These are phyloP conservation scores for Lipomyces yarrowii DNA, from an alignment of 1,139 yeast genomes.

Conservation along the genomic window DNA sequence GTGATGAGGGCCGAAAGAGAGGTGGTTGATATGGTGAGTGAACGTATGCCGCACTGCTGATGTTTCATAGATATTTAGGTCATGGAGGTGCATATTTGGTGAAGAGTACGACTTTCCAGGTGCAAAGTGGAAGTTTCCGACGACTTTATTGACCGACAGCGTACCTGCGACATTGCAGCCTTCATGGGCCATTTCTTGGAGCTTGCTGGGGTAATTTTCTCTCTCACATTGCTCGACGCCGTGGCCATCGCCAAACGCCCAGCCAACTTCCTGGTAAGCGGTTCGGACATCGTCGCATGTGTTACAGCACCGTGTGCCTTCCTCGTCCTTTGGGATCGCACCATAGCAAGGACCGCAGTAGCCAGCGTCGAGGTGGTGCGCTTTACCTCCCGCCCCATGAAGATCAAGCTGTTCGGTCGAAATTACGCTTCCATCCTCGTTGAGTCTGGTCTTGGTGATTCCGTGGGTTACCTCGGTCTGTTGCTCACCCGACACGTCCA, in stretches of 20 bases:
- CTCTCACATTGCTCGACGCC: conserved; percentile 86
- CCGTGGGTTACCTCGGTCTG: conserved; percentile 76
- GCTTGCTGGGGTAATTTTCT: conserved; percentile 73
- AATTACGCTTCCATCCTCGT: conserved; percentile 50
- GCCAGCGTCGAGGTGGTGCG: conserved; percentile 41
- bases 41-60: conserved; percentile 57
- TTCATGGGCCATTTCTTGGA: conserved; percentile 65
- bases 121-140: conserved; percentile 92
- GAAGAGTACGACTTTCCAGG: conserved; percentile 75
- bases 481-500: conserved; percentile 86
- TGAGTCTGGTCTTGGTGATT: conserved; percentile 68
- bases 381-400: conserved; percentile 40
- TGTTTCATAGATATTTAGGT: conserved; percentile 67
- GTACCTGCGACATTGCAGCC: conserved; percentile 88
- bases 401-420: conserved; percentile 41
- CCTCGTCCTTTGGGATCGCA: conserved; percentile 56
- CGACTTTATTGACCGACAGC: conserved; percentile 78
- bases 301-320: conserved; percentile 67
- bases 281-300: conserved; percentile 77
- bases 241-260: conserved; percentile 91
- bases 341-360: conserved; percentile 94
- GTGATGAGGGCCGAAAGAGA: conserved; percentile 78
- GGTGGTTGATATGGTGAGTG: conserved; percentile 74
- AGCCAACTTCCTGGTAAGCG: conserved; percentile 74
- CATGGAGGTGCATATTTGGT: conserved; percentile 69